Conservation (phyloP, 2,329 filamentous ascomycete species). For the Pseudopyrenochaeta lycopersici region DNA sequence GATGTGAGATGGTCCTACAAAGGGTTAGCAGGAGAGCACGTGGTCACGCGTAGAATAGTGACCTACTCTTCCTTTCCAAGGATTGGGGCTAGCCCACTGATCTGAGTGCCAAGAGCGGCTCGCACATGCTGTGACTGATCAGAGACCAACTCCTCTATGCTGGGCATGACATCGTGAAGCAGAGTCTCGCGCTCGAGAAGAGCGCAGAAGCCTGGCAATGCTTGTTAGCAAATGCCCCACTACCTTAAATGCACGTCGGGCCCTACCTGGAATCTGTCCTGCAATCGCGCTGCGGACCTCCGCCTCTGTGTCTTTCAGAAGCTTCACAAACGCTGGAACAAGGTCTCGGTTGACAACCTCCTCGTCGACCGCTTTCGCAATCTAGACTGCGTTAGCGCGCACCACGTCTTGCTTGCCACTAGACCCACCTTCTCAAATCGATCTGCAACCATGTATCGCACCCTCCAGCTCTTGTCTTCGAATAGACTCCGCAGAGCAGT, state of each 20-base stretch:
- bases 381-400: conserved; percentile 63
- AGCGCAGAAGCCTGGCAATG: conserved; percentile 81
- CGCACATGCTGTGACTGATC: conserved; percentile 97
- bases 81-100: conserved; percentile 95
- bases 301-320: conserved; percentile 96
- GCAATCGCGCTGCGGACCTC: conserved; percentile 97
- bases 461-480: conserved; percentile 99
- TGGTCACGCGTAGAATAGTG: conserved; percentile 26
- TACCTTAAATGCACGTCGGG: background rate
- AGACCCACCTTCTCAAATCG: conserved; percentile 87
- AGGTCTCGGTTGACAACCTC: conserved; percentile 94
- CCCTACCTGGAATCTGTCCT: conserved; percentile 85
- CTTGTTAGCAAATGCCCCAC: conserved; percentile 36
- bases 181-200: conserved; percentile 87
- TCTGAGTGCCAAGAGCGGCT: conserved; percentile 93
- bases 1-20: conserved; percentile 87
- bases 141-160: conserved; percentile 93
- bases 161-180: conserved; percentile 95
- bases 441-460: conserved; percentile 99
- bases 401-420: conserved; percentile 12
- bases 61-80: conserved; percentile 95
- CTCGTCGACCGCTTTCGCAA: conserved; percentile 97
- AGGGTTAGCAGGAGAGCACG: conserved; percentile 29
- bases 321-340: conserved; percentile 95
- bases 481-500: conserved; percentile 91